Percentiles rank a stretch among this genome's conserved stretches.
Evolutionary conservation across 2,329 filamentous ascomycete genomes (phyloP).

Genomic region (Trichophyton schoenleinii): DNA sequence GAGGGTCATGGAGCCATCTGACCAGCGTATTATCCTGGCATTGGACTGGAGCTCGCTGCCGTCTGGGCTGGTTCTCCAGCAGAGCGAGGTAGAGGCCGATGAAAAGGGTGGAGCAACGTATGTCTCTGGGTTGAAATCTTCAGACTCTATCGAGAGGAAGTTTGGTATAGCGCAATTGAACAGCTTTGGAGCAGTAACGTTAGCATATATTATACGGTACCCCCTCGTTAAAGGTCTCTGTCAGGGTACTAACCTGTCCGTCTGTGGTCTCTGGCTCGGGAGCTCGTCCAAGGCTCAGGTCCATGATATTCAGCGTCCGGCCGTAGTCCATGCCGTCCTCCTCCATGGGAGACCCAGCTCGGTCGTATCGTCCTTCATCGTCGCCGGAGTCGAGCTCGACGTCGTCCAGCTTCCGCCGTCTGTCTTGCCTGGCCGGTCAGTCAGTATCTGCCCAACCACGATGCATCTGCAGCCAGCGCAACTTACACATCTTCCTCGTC

Average conservation of each 20-base stretch:
- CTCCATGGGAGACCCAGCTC: conserved; percentile 36
- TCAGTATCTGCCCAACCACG: background rate
- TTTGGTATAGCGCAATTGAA: conserved; percentile 53
- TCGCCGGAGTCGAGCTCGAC: conserved; percentile 53
- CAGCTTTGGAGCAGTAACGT: conserved; percentile 31
- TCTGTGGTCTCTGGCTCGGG: conserved; percentile 41
- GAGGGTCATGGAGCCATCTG: conserved; percentile 53
- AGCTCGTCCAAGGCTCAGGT: conserved; percentile 45
- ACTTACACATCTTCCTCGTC: conserved; percentile 28
- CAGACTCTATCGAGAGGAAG: conserved; percentile 50
- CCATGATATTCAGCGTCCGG: conserved; percentile 41
- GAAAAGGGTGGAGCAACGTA: conserved; percentile 52
- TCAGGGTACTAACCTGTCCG: conserved; percentile 23
- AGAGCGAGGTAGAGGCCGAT: conserved; percentile 51
- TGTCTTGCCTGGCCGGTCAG: conserved; percentile 18
- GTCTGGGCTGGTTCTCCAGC: conserved; percentile 54
- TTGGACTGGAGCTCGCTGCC: conserved; percentile 49
- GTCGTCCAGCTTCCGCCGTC: conserved; percentile 43
- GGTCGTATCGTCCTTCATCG: conserved; percentile 45
- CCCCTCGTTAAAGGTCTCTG: background rate
- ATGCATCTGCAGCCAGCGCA: background rate
- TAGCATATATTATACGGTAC: background rate
- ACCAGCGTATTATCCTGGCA: conserved; percentile 53
- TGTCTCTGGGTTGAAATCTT: conserved; percentile 47
- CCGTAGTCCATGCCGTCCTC: conserved; percentile 31